These are phyloP conservation scores for Pythium volutum DNA, from an alignment of 352 stramenopile genomes.

Conservation along the genomic window DNA sequence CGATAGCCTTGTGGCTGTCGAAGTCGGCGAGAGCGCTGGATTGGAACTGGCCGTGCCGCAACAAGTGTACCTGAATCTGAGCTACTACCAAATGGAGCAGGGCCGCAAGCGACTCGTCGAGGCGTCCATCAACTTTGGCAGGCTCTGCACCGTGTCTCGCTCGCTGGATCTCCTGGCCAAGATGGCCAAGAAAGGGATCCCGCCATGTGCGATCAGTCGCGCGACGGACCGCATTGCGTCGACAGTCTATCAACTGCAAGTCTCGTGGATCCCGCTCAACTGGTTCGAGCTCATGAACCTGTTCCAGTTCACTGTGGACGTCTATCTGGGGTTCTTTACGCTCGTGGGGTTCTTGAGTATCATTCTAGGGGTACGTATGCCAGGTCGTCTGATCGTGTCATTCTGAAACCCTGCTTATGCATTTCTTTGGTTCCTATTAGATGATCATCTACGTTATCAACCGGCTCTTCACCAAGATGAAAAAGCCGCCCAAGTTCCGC, in stretches of 20 bases:
- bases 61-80: conserved; percentile 73
- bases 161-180: conserved; percentile 57
- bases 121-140: conserved; percentile 66
- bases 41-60: conserved; percentile 52
- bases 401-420: not conserved
- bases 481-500: conserved; percentile 92
- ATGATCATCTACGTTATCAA: conserved; percentile 93
- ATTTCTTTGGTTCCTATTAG: conserved; percentile 29
- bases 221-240: conserved; percentile 62
- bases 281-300: conserved; percentile 96
- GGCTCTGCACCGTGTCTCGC: conserved; percentile 66
- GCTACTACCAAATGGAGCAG: conserved; percentile 72
- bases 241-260: conserved; percentile 80
- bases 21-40: conserved; percentile 46
- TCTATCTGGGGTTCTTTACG: conserved; percentile 95
- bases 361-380: conserved; percentile 70
- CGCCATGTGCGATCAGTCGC: conserved; percentile 56
- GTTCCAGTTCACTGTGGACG: conserved; percentile 93
- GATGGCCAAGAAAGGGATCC: conserved; percentile 70
- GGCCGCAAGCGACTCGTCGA: conserved; percentile 63
- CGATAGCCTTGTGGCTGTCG: conserved; percentile 72
- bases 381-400: not conserved
- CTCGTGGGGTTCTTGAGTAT: conserved; percentile 88
- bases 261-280: conserved; percentile 86
- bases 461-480: conserved; percentile 93